Percentiles rank a stretch among this genome's conserved stretches.
Conservation (phyloP, 768 basidiomycete species). For the Rubroboletus satanas region DNA sequence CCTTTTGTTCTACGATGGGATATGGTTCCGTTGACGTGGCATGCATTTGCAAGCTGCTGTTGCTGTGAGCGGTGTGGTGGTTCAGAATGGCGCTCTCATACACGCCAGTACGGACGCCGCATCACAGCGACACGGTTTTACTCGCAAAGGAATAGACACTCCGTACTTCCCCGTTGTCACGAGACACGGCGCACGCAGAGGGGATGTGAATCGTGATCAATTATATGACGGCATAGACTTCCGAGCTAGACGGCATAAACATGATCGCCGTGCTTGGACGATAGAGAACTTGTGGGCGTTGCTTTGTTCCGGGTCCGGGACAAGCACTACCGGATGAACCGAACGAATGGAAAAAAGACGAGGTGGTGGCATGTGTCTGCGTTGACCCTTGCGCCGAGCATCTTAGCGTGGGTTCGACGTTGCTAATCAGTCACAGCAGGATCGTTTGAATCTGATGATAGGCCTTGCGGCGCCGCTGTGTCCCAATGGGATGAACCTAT, state of each 20-base stretch:
- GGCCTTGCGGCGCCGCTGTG: background rate
- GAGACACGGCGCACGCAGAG: background rate
- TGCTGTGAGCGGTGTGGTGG: no score
- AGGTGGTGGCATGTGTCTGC: background rate
- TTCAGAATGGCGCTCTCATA: background rate
- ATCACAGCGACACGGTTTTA: background rate
- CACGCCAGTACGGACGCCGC: background rate
- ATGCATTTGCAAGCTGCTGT: background rate
- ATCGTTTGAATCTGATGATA: background rate
- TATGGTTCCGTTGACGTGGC: background rate
- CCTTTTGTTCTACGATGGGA: background rate
- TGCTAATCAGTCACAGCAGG: background rate
- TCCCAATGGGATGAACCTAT: background rate
- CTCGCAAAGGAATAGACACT: background rate
- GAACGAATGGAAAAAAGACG: background rate
- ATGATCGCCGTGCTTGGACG: constrained; percentile 7
- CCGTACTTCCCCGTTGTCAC: background rate
- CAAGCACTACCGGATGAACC: background rate
- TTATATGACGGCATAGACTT: background rate
- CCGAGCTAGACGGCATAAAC: background rate
- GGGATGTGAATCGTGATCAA: background rate
- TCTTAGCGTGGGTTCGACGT: background rate
- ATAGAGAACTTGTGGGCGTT: background rate
- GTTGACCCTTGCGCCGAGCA: no score
- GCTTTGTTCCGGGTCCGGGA: background rate